A percentile compares a stretch with the other conserved stretches of the same genome.
phyloP scores from a whole-genome alignment of 306 rosid species.

The Ceratonia siliqua region DNA sequence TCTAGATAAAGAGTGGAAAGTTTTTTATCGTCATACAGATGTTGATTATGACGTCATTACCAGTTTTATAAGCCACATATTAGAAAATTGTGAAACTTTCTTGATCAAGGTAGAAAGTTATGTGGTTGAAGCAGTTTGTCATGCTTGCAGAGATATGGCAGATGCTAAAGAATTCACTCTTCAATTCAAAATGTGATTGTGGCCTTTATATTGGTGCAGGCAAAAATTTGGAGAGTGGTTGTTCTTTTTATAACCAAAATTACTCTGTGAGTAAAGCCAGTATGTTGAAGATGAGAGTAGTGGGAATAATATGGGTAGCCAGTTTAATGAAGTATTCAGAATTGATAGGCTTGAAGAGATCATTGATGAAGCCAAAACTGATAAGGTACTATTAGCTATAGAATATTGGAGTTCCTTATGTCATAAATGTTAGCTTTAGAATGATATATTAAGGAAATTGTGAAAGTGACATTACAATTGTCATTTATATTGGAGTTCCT shows the following conservation, averaged over 20 bases:
- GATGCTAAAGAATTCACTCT: constrained; percentile 25
- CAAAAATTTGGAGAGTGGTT: constrained; percentile 30
- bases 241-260: constrained; percentile 30
- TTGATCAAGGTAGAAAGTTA: constrained; percentile 6
- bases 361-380: constrained; percentile 73
- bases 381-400: constrained; percentile 61
- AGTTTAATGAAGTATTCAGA: constrained; percentile 48
- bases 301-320: constrained; percentile 15
- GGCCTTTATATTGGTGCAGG: not conserved
- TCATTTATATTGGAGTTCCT: too few species aligned
- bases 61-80: not conserved
- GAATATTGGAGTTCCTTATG: not conserved
- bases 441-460: too few species aligned
- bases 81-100: constrained; percentile 35
- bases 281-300: constrained; percentile 39
- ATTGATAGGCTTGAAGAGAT: constrained; percentile 65
- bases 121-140: not conserved
- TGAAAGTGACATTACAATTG: too few species aligned
- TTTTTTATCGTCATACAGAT: constrained; percentile 22
- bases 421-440: too few species aligned
- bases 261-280: constrained; percentile 30
- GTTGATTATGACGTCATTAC: constrained; percentile 12
- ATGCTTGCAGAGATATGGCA: not conserved
- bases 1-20: constrained; percentile 30
- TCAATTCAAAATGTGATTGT: constrained; percentile 31